Evolutionary conservation across 192 early-diverging fungal species (phyloP), one percentile per base, ranked within the genome.

Genomic region (Mortierella alpina): DNA sequence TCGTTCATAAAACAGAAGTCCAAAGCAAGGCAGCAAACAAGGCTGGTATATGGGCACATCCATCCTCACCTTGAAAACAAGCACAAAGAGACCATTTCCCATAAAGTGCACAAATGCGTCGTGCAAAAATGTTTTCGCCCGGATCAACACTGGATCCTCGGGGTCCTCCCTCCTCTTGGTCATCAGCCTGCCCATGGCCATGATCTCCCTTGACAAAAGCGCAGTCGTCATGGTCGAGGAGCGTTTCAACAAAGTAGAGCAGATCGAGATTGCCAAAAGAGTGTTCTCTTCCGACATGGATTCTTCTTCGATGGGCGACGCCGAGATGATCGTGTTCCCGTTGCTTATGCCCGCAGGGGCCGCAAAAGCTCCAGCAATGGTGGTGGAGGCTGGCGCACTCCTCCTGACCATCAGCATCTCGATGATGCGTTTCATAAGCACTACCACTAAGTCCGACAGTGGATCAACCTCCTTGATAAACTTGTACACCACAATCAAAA

Each of bases 401-500:
- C 55, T 80, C 65, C 64, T 80, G 45, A 49, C 52, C 70, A 68
- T 72, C 23, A 80, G 50, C 77, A 80, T 72, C 42, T 80, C 77
- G 4, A 80, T 66, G n/a, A 80, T 80, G 5, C 77, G 69, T 52
- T 80, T 80, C 77, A 80, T 80, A 54, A 80, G 40, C 12, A 80
- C 77, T 0, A 80, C 55, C 4, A 80, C 70, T 5, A 80, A 23
- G 53, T 80, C 77, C 8, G 69, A 72, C 17, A 80, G 66, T 11
- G 77, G 70, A 20, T 80, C 77, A 1, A 41, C 64, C 42, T 80
- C 77, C 8, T 68, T 66, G 52, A 80, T 60, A 48, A 68, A 80
- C 84, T 90, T 90, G 76, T 90, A 90, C 31, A 90, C 72, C 22
- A 90, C 82, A 65, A 90, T 85, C 20, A 88, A 53, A 15, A 90